phyloP scores from a whole-genome alignment of 352 stramenopile genomes.

The Phytophthora quininea region DNA sequence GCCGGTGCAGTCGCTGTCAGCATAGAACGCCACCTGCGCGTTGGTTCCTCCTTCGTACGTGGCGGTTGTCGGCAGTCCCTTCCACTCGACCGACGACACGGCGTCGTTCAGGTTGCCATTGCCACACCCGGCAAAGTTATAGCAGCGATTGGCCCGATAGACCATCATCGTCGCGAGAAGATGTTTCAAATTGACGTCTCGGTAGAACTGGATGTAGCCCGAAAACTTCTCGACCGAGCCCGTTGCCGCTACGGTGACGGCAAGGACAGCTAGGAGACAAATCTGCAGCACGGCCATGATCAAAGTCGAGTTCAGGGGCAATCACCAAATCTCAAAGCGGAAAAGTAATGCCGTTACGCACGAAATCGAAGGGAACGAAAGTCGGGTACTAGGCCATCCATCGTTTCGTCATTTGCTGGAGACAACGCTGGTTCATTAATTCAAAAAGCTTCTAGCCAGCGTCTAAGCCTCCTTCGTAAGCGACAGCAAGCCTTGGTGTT shows the following conservation, averaged over 20 bases:
- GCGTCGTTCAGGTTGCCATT: conserved; percentile 12
- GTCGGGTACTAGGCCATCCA: too few species aligned
- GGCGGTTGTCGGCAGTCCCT: conserved; percentile 6
- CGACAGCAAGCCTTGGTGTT: conserved; percentile 31
- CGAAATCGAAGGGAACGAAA: too few species aligned
- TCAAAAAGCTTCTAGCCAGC: neutral
- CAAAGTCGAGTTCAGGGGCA: neutral
- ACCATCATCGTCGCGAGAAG: neutral
- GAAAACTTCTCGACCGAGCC: neutral
- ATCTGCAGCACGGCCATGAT: neutral
- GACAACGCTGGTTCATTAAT: neutral
- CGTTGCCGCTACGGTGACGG: neutral
- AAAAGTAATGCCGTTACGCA: too few species aligned
- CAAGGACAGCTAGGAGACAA: neutral
- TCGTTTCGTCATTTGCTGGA: too few species aligned
- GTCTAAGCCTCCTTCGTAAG: conserved; percentile 23
- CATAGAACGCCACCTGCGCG: conserved; percentile 25
- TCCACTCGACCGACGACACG: conserved; percentile 25
- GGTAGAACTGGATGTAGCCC: neutral
- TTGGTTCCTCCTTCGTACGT: conserved; percentile 9
- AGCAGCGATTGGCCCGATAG: conserved; percentile 9
- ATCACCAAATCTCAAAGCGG: too few species aligned
- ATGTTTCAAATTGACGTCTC: neutral
- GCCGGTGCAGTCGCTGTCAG: conserved; percentile 13
- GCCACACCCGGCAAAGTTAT: neutral